Evolutionary conservation across 345 rosid genomes (phyloP), one percentile per base, ranked within the genome.

Genomic region (Excoecaria agallocha): DNA sequence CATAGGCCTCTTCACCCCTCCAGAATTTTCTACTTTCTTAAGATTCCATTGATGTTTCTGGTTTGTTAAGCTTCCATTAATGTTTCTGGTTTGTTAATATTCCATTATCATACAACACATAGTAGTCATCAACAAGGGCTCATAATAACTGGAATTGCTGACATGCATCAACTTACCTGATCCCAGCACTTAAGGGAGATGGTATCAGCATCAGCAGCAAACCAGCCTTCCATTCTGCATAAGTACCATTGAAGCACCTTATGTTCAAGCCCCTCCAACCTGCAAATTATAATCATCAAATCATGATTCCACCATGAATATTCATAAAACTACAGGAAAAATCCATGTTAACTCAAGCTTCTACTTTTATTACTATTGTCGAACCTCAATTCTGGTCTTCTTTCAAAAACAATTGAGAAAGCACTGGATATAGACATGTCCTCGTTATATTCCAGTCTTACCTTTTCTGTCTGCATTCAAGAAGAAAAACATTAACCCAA

Each of bases 171-270:
- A 60, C 77, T 82, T 62, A 83, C 98, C 89, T 91, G 86, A 77
- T 95, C 99, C 99, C 99, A 95, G 81, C 89, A 77, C 79, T 84
- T 89, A 43, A 88, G 84, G 8, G 99, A 93, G 70, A 95, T 95
- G 59, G 93, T 91, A 50, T 95, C 98, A 25, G 99, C 91, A 89
- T 95, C 98, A 9, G 99, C 93, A 51, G 98, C 98, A 84, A 95
- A 95, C 98, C 99, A 93, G n/a, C 99, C 99, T 84, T 95, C 98
- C 98, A 95, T 95, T 81, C 98, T 90, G 84, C 99, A 93, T 38
- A 93, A 69, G 71, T 95, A 95, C 99, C 99, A 95, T 39, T 95
- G 99, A 46, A 95, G 96, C 57, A 93, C 98, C 81, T 89, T 89
- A 64, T 87, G 82, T 25, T 87, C 82, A 78, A 89, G 85, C 66